Evolutionary conservation across 768 basidiomycete species (phyloP).

Genomic region (Mycena olivaceomarginata): DNA sequence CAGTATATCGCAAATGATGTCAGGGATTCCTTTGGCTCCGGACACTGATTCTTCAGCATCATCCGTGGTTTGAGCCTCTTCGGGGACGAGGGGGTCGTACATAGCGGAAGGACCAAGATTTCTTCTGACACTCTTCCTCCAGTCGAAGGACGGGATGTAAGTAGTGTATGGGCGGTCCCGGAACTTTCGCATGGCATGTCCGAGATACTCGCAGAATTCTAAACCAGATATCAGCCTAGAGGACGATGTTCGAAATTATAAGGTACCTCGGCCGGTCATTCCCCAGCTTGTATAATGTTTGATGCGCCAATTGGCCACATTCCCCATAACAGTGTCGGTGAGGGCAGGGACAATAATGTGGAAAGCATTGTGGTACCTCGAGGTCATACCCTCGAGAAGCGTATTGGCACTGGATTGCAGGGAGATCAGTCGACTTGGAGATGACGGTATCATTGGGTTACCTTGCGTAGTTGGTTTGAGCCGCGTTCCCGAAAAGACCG

Average conservation of each 20-base stretch:
- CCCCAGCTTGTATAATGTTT: background rate
- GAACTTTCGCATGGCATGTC: no score
- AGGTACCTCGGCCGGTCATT: background rate
- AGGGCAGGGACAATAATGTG: slow-evolving; percentile 9
- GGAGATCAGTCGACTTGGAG: no score
- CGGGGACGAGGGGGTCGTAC: background rate
- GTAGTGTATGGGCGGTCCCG: no score
- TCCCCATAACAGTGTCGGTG: background rate
- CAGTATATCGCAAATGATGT: background rate
- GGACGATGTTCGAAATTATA: no score
- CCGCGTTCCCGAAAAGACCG: no score
- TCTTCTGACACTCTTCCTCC: background rate
- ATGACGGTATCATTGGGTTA: no score
- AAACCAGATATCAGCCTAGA: no score
- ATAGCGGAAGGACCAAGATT: background rate
- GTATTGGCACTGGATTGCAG: slow-evolving; percentile 18
- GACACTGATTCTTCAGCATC: background rate
- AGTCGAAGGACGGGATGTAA: slow-evolving; percentile 8
- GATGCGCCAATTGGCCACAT: slow-evolving; percentile 3
- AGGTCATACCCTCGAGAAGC: background rate
- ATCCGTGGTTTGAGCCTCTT: background rate
- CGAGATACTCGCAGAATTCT: no score
- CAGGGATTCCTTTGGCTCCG: background rate
- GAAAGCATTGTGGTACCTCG: slow-evolving; percentile 25
- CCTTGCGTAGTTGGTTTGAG: no score